These are phyloP conservation scores for Sporothrix globosa DNA, from an alignment of 2,329 filamentous ascomycete genomes.

Conservation along the genomic window DNA sequence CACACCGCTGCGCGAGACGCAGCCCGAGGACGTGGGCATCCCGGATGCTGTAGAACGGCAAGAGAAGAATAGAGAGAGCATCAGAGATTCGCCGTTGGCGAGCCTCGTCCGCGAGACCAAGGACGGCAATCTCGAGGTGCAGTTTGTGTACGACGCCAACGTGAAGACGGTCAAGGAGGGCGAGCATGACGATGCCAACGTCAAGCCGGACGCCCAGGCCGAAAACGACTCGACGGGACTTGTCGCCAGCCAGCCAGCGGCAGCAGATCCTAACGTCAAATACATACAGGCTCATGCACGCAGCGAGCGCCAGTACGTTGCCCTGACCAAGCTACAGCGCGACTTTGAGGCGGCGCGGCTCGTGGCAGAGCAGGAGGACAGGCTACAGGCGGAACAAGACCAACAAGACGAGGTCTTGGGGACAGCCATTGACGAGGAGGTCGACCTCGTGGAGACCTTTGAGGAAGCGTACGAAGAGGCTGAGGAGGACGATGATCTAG, in stretches of 20 bases:
- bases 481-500: constrained; percentile 40
- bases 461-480: constrained; percentile 39
- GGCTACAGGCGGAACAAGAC: constrained; percentile 41
- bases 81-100: constrained; percentile 9
- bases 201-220: neutral
- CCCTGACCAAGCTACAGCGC: constrained; percentile 58
- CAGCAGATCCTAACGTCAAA: constrained; percentile 49
- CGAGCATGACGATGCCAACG: no score
- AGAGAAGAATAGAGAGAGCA: neutral
- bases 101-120: constrained; percentile 55
- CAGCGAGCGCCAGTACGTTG: constrained; percentile 59
- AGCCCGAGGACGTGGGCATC: constrained; percentile 61
- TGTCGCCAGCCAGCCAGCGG: constrained; percentile 51
- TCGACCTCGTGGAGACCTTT: constrained; percentile 29
- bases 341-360: constrained; percentile 57
- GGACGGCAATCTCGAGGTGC: constrained; percentile 61
- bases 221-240: constrained; percentile 47
- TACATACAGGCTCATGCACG: constrained; percentile 56
- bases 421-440: constrained; percentile 40
- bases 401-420: constrained; percentile 43
- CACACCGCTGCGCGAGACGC: constrained; percentile 66
- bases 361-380: constrained; percentile 44
- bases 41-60: constrained; percentile 41
- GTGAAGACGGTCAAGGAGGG: neutral
- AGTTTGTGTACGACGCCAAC: constrained; percentile 54